Percentiles rank a stretch among this genome's conserved stretches.
phyloP scores from a whole-genome alignment of 345 rosid genomes.

The Carallia brachiata region DNA sequence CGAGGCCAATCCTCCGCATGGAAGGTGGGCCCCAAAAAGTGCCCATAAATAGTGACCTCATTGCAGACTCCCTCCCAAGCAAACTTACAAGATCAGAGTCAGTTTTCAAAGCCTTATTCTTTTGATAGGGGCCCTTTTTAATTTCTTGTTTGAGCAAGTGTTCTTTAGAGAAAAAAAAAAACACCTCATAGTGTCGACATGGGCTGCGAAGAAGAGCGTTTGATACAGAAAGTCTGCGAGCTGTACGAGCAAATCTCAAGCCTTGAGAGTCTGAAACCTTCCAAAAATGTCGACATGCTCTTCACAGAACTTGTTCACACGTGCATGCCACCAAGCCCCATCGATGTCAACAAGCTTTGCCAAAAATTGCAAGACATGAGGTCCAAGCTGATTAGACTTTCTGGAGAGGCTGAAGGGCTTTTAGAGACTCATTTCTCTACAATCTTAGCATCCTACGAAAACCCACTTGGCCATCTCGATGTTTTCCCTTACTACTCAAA shows the following conservation, averaged over 20 bases:
- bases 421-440: conserved; percentile 69
- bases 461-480: conserved; percentile 65
- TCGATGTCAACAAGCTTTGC: conserved; percentile 66
- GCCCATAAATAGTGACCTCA: conserved; percentile 34
- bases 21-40: conserved; percentile 8
- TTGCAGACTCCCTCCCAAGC: conserved; percentile 17
- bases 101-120: not conserved
- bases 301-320: conserved; percentile 73
- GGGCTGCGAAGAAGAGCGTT: conserved; percentile 62
- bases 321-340: conserved; percentile 75
- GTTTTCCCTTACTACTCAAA: conserved; percentile 78
- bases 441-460: conserved; percentile 52
- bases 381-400: conserved; percentile 65
- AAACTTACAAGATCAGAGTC: not conserved
- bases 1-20: not conserved
- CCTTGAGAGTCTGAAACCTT: conserved; percentile 69
- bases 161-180: not conserved
- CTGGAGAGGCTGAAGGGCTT: conserved; percentile 74
- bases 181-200: conserved; percentile 69
- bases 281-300: conserved; percentile 78
- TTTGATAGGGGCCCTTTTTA: no score
- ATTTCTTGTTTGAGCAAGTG: conserved; percentile 4
- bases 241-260: conserved; percentile 63
- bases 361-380: conserved; percentile 56
- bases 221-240: conserved; percentile 51